Base-by-base conservation (phyloP, 163 green algal genomes). In the Scenedesmus sp. region DNA sequence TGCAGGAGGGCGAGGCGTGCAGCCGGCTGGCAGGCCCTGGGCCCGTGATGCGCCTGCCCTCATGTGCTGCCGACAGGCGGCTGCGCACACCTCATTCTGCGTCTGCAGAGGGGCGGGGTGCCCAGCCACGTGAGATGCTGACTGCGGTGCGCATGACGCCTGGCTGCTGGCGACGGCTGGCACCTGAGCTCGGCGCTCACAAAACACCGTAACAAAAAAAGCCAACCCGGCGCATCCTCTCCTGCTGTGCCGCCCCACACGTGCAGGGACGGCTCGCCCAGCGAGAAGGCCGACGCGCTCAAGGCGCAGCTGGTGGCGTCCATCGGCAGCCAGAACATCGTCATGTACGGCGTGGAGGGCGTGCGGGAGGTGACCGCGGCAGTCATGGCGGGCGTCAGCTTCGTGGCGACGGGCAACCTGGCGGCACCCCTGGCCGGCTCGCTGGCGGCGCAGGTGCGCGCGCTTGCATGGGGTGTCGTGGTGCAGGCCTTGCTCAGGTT, bases 291-390 rank as follows among this genome's bases (percentile, higher is more conserved):
- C 68, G 81, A 92, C 56, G 81, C 65, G 0, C 37, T 92, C 16
- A 92, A 92, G 65, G 68, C 81, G n/a, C 88, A 89, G 88, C 81
- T 92, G 30, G 81, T 92, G 56, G 81, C 88, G 3, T 86, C 68
- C 59, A 59, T 92, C 30, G 81, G 81, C n/a, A 68, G 68, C 51
- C 88, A 92, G 68, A 92, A 92, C 53, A 16, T 86, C n/a, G 33
- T 85, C 0, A 79, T 92, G 81, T 92, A 92, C 26, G 81, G n/a
- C 7, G 68, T 92, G 20, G 88, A 92, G 68, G 88, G 88, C 15
- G 44, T 85, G 44, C n/a, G 88, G 33, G 88, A 92, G 70, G 88
- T 92, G 3, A 85, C 81, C 1, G 80, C 81, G 0, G 42, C 43
- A 15, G 37, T 92, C 9, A 88, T 88, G 61, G 68, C 80, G 0